Percentiles rank a stretch among this genome's conserved stretches.
phyloP scores from a whole-genome alignment of 139 green algal genomes.

The Tetradesmus lagerheimii region DNA sequence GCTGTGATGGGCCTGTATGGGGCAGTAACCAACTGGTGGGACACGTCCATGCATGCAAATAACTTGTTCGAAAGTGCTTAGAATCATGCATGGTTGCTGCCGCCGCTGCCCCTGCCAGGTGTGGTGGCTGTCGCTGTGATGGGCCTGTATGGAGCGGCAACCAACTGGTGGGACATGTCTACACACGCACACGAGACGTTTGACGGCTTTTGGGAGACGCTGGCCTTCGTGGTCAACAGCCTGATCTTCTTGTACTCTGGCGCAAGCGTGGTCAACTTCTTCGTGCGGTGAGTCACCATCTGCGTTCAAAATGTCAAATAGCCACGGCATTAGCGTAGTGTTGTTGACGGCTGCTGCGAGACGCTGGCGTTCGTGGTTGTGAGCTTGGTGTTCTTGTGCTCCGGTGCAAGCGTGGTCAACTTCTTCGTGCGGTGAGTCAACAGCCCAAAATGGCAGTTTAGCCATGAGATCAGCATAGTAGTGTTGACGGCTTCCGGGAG shows the following conservation, averaged over 20 bases:
- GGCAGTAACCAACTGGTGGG: slow-evolving; percentile 67
- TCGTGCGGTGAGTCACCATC: slow-evolving; percentile 72
- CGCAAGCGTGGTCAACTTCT: slow-evolving; percentile 83
- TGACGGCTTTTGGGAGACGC: slow-evolving; percentile 65
- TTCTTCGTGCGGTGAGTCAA: slow-evolving; percentile 78
- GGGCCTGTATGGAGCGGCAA: slow-evolving; percentile 87
- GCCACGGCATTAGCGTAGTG: too few relatives aligned
- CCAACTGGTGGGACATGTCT: slow-evolving; percentile 76
- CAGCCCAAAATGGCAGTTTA: too few relatives aligned
- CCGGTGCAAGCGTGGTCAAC: slow-evolving; percentile 82
- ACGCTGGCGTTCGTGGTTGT: slow-evolving; percentile 47
- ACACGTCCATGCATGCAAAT: neutral
- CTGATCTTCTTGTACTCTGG: slow-evolving; percentile 91
- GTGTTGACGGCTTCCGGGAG: slow-evolving; percentile 62
- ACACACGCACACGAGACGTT: slow-evolving; percentile 53
- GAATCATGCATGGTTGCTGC: neutral
- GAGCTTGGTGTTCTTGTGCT: slow-evolving; percentile 90
- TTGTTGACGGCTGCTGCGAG: slow-evolving; percentile 70
- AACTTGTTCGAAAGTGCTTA: too few relatives aligned
- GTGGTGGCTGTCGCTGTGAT: slow-evolving; percentile 92
- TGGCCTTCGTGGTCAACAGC: slow-evolving; percentile 48
- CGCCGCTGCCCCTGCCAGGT: slow-evolving; percentile 49
- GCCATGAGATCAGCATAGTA: too few relatives aligned
- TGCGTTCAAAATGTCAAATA: too few relatives aligned
- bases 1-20: slow-evolving; percentile 92